phyloP scores from a whole-genome alignment of 257 asterid species.

The Solanum stenotomum region DNA sequence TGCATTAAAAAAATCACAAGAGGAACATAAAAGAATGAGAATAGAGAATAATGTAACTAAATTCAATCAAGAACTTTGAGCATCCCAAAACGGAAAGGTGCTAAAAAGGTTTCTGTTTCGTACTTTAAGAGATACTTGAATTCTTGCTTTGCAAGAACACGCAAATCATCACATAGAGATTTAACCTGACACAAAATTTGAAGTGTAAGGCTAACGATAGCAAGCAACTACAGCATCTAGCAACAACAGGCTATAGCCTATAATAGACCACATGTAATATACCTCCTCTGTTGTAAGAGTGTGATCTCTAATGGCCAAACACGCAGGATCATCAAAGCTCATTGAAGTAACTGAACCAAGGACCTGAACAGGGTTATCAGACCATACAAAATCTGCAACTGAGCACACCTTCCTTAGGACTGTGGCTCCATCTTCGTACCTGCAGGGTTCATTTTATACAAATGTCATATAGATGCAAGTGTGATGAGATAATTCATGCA shows the following conservation, averaged over 20 bases:
- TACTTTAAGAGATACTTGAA: conserved; percentile 82
- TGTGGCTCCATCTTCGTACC: conserved; percentile 91
- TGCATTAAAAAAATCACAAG: not conserved
- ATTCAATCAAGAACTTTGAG: not conserved
- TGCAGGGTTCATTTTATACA: conserved; percentile 10
- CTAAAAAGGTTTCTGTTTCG: conserved; percentile 5
- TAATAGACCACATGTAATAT: not conserved
- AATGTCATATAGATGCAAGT: not conserved
- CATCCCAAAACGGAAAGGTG: not conserved
- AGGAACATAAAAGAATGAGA: not conserved
- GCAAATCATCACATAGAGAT: conserved; percentile 78
- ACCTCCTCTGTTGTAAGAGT: conserved; percentile 83
- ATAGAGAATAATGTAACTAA: not conserved
- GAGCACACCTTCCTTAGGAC: conserved; percentile 58
- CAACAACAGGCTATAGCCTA: not conserved
- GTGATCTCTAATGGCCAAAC: conserved; percentile 61
- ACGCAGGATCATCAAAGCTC: conserved; percentile 53
- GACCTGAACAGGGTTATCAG: conserved; percentile 59
- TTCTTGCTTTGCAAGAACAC: conserved; percentile 86
- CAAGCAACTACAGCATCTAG: not conserved
- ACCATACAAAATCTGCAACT: conserved; percentile 75
- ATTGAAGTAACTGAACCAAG: conserved; percentile 78
- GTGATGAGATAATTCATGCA: not conserved
- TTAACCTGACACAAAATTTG: conserved; percentile 40
- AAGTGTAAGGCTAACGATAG: not conserved